Conservation (phyloP, 345 rosid species). For the Populus pruinosa region DNA sequence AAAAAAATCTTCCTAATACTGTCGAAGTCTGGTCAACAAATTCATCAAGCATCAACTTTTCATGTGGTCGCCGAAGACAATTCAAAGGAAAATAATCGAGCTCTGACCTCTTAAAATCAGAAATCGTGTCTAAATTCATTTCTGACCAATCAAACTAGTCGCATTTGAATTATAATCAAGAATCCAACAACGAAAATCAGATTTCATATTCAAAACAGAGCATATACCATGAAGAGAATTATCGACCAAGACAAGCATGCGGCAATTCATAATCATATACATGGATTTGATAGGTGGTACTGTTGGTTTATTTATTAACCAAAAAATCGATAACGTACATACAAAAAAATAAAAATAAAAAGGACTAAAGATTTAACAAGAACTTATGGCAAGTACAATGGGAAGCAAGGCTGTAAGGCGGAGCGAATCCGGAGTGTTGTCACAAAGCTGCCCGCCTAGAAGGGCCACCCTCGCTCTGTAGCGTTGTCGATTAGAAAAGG, state of each 20-base stretch:
- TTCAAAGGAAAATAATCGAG: not conserved
- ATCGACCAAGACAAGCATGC: not conserved
- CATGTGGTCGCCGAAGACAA: not conserved
- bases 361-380: not conserved
- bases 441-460: too few species aligned
- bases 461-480: too few species aligned
- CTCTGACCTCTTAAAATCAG: not conserved
- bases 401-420: too few species aligned
- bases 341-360: not conserved
- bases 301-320: not conserved
- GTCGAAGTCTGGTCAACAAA: not conserved
- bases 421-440: too few species aligned
- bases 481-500: not conserved
- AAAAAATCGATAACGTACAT: not conserved
- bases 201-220: not conserved
- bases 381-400: constrained; percentile 14
- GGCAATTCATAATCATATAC: not conserved
- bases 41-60: not conserved
- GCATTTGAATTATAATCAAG: not conserved
- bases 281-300: not conserved
- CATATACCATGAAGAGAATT: not conserved
- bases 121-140: not conserved
- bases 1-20: too few species aligned
- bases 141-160: not conserved
- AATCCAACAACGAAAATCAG: not conserved